Base-by-base conservation (phyloP, 2,329 filamentous ascomycete genomes). In the Paecilomyces fulvus region DNA sequence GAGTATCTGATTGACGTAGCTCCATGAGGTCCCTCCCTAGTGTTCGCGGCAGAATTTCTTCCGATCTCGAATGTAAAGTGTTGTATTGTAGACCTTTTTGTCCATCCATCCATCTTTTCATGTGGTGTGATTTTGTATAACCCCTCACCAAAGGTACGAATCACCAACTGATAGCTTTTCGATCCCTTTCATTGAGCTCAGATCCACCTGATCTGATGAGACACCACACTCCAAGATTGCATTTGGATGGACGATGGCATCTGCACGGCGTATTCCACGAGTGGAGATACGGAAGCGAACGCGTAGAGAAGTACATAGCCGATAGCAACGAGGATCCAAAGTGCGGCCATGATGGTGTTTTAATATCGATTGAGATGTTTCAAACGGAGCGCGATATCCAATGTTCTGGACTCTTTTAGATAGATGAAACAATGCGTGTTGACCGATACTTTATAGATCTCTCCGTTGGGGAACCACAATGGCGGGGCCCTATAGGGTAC, bases 241-340 rank as follows among this genome's bases (percentile, higher is more conserved):
- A 43, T 43, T n/a, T 43, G 37, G 14, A 28, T 5, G 25, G 4
- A 3, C 4, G 25, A 28, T 5, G 25, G 25, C 25, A 28, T 28
- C 25, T 28, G 25, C 25, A 28, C 25, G 7, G 4, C 33, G 31
- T 56, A 46, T 51, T 48, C 30, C 37, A 62, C 54, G n/a, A 61
- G 61, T 43, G 53, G 54, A 58, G 67, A 62, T 50, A 65, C 52
- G 9, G 60, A 57, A 20, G 69, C 69, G 55, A 71, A 71, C 21
- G 68, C 69, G 55, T 71, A 71, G 17, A 71, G 61, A 14, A 71
- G 64, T 52, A 71, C 56, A 56, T 71, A 71, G 17, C 68, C 67
- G 46, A 70, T 61, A 28, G 64, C 68, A n/a, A 71, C 66, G 55
- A 71, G 67, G 43, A 71, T 58, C 67, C 68, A 71, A 48, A 71